These are phyloP conservation scores for Fonsecaea erecta DNA, from an alignment of 2,329 filamentous ascomycete species.

Conservation along the genomic window DNA sequence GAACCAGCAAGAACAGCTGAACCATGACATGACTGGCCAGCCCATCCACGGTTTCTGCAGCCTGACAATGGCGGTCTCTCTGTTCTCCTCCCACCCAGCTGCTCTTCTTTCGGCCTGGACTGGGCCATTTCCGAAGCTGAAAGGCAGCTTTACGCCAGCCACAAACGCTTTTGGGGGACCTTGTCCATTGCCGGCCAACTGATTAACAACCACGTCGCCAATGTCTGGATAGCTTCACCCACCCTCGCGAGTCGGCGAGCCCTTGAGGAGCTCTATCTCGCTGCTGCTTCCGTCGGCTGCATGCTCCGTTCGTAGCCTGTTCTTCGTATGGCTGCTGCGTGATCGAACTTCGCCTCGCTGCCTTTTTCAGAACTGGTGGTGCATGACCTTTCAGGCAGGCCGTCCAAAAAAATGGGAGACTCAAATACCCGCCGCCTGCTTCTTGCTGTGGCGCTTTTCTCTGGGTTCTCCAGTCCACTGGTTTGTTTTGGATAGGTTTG, in stretches of 20 bases:
- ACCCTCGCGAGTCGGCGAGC: neutral
- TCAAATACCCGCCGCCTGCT: neutral
- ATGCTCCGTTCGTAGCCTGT: neutral
- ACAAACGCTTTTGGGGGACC: neutral
- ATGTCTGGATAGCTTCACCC: conserved; percentile 4
- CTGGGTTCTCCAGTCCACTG: neutral
- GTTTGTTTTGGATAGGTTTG: neutral
- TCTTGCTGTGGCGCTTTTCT: neutral
- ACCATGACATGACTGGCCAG: neutral
- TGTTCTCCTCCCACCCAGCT: neutral
- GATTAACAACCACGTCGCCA: conserved; percentile 6
- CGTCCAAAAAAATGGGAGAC: neutral
- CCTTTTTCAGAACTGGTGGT: neutral
- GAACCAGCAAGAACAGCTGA: neutral
- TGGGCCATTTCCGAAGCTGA: conserved; percentile 1
- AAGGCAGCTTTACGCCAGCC: conserved; percentile 13
- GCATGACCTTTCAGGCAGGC: neutral
- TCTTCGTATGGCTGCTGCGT: neutral
- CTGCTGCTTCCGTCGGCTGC: neutral
- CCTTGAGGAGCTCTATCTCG: neutral
- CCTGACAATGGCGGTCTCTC: neutral
- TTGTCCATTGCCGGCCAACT: neutral
- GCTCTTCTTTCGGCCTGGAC: neutral
- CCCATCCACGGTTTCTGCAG: neutral
- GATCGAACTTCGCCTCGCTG: neutral